Evolutionary conservation across 345 rosid genomes (phyloP), one percentile per base, ranked within the genome.

Genomic region (Brassica cretica): DNA sequence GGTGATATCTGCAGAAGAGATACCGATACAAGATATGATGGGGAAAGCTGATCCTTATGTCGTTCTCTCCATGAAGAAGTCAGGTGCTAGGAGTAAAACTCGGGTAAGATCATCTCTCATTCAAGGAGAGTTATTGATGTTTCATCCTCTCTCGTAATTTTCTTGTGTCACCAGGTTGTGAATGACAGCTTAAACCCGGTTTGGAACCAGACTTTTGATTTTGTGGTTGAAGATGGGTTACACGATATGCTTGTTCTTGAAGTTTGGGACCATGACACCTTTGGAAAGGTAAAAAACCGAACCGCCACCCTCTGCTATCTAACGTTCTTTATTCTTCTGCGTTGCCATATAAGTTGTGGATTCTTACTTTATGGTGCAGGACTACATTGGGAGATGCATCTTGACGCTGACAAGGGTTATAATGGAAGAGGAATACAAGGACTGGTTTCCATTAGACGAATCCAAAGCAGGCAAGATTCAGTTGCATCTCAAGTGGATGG

Each of bases 151-250:
- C 8, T 32, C 1, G 44, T n/a, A n/a, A n/a, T n/a, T n/a, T n/a
- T n/a, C n/a, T 21, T 73, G 69, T 30, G 73, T 64, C 68, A 68
- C 73, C 85, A 96, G 97, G 99, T 96, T 51, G 96, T 93, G 71
- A 90, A 93, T 77, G 88, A 96, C 73, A 80, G 90, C 85, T 82
- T 93, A 80, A 89, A 93, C 87, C 99, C 99, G 1, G 92, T 90
- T 49, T 96, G 99, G 98, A 89, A 91, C 78, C 98, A 93, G 83
- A 93, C 96, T 39, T 96, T 91, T 82, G 99, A 96, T 83, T 93
- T 96, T 64, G 96, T 96, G 12, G 61, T 96, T 15, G 99, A 96
- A 86, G 98, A 93, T 59, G 99, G 98, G 73, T 85, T 93, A 53
- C 99, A 96, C 68, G 99, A 96, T 58, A 90, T 96, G 99, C 90